Evolutionary conservation across 2,329 filamentous ascomycete species (phyloP).

Genomic region (Ophiocordyceps camponoti-floridani): DNA sequence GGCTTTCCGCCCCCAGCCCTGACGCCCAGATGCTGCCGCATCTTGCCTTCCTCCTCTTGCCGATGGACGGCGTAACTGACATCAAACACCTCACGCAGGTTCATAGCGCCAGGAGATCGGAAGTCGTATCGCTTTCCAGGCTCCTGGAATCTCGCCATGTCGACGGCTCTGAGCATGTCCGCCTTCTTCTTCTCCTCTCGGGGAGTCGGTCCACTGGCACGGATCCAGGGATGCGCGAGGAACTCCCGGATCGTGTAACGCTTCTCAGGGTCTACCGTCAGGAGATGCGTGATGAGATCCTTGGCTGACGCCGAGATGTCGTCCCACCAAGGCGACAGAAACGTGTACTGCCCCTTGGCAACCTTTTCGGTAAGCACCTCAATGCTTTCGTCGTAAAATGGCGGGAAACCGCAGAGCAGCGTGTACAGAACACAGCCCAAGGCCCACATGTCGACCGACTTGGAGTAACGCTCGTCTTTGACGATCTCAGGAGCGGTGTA

Average conservation of each 20-base stretch:
- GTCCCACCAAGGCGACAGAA: slow-evolving; percentile 98
- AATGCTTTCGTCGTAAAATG: slow-evolving; percentile 97
- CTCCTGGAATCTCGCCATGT: slow-evolving; percentile 33
- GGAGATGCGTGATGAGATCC: slow-evolving; percentile 79
- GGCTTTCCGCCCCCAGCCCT: slow-evolving; percentile 44
- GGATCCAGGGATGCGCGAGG: slow-evolving; percentile 87
- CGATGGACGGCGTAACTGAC: slow-evolving; percentile 95
- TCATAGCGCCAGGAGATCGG: slow-evolving; percentile 85
- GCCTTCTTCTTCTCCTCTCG: slow-evolving; percentile 41
- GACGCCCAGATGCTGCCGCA: slow-evolving; percentile 64
- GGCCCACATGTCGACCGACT: slow-evolving; percentile 99
- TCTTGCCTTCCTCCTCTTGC: slow-evolving; percentile 89
- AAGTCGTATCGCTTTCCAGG: slow-evolving; percentile 68
- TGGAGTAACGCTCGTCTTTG: slow-evolving; percentile 96
- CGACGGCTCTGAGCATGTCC: slow-evolving; percentile 32
- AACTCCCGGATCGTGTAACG: slow-evolving; percentile 89
- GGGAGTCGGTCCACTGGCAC: slow-evolving; percentile 39
- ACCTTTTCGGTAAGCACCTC: slow-evolving; percentile 96
- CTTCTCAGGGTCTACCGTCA: slow-evolving; percentile 90
- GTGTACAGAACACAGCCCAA: slow-evolving; percentile 94
- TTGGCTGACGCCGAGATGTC: slow-evolving; percentile 92
- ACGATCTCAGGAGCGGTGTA: slow-evolving; percentile 98
- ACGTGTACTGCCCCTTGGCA: slow-evolving; percentile 89
- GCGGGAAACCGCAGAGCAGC: slow-evolving; percentile 88
- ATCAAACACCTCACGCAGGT: slow-evolving; percentile 92